A percentile compares a stretch with the other conserved stretches of the same genome.
Evolutionary conservation across 2,329 filamentous ascomycete species (phyloP).

Genomic region (Botrytis galanthina): DNA sequence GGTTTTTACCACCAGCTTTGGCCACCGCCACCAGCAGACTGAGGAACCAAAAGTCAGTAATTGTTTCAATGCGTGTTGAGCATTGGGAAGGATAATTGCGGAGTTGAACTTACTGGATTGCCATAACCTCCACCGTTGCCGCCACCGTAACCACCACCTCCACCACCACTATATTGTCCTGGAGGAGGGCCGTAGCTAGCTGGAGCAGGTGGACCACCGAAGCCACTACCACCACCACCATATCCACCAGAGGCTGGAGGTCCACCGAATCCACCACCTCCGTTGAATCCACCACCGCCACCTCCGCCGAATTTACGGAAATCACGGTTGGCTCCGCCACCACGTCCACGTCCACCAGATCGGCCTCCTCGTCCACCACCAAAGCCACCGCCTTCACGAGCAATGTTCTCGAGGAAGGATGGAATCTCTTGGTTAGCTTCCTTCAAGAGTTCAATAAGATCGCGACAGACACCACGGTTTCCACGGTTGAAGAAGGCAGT

Average conservation of each 20-base stretch:
- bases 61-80: not conserved
- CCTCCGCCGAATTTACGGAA: slow-evolving; percentile 74
- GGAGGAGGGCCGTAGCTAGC: slow-evolving; percentile 52
- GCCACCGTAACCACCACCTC: slow-evolving; percentile 55
- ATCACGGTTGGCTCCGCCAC: slow-evolving; percentile 73
- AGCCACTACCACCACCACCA: slow-evolving; percentile 54
- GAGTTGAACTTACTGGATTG: slow-evolving; percentile 43
- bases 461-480: slow-evolving; percentile 95
- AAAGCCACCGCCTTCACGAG: slow-evolving; percentile 83
- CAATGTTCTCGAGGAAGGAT: slow-evolving; percentile 92
- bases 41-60: not conserved
- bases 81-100: too few relatives aligned
- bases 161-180: slow-evolving; percentile 26
- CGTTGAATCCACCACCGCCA: slow-evolving; percentile 49
- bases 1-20: slow-evolving; percentile 54
- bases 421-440: slow-evolving; percentile 98
- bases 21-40: slow-evolving; percentile 47
- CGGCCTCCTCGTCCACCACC: slow-evolving; percentile 69
- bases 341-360: slow-evolving; percentile 68
- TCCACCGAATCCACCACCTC: slow-evolving; percentile 50
- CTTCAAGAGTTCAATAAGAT: slow-evolving; percentile 95
- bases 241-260: slow-evolving; percentile 44
- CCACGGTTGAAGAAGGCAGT: slow-evolving; percentile 99
- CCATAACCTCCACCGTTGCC: slow-evolving; percentile 52
- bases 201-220: slow-evolving; percentile 56